phyloP scores from a whole-genome alignment of 331 rosid species.

The Dryas integrifolia region DNA sequence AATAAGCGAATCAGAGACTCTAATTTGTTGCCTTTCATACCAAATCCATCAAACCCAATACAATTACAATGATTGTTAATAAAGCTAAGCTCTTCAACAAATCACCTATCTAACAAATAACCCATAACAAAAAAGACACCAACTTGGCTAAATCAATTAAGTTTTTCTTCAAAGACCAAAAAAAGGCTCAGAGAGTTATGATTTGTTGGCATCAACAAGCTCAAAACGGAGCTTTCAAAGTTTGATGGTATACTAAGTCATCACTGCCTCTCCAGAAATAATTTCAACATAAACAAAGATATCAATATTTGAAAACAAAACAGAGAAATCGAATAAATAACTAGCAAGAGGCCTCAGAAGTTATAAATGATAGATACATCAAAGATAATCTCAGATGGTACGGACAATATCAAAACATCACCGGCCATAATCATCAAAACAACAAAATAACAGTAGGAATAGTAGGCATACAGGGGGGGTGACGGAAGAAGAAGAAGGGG shows the following conservation, averaged over 20 bases:
- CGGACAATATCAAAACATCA: conserved; percentile 34
- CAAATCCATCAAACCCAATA: neutral
- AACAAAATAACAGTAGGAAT: too few species aligned
- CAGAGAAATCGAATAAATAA: too few species aligned
- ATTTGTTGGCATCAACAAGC: conserved; percentile 60
- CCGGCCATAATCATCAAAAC: conserved; percentile 6
- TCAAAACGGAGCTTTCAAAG: conserved; percentile 57
- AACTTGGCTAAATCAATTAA: neutral
- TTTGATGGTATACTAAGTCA: conserved; percentile 77
- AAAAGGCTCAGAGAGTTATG: conserved; percentile 52
- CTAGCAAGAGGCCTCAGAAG: conserved; percentile 32
- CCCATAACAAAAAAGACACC: neutral
- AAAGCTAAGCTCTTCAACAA: neutral
- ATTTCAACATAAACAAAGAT: neutral
- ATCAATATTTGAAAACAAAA: too few species aligned
- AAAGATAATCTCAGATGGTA: conserved; percentile 36
- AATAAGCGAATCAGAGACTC: conserved; percentile 83
- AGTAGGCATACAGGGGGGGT: neutral
- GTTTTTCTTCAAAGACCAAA: neutral
- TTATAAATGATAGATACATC: conserved; percentile 16
- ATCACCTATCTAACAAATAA: neutral
- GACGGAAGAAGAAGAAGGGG: neutral
- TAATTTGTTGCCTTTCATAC: conserved; percentile 73
- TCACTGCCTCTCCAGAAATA: conserved; percentile 39
- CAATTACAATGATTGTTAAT: neutral